Conservation (phyloP, 179 eudicot species). For the Silene coronaria region DNA sequence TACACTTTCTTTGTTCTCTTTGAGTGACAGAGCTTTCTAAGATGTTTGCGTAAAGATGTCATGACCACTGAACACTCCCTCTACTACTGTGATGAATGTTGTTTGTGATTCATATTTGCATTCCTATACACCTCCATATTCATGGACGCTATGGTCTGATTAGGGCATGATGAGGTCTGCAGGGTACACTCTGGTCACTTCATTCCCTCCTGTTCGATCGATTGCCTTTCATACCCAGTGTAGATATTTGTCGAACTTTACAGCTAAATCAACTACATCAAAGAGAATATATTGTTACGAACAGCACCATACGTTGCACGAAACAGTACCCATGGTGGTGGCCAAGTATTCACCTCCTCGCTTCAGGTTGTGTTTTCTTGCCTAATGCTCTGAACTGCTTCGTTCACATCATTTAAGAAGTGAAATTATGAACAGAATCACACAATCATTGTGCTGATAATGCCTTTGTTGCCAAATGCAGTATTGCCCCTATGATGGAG, state of each 20-base stretch:
- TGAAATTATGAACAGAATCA: background rate
- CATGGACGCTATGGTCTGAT: slow-evolving; percentile 44
- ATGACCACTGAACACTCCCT: too few relatives aligned
- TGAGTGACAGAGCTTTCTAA: background rate
- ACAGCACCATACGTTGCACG: slow-evolving; percentile 28
- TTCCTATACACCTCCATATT: slow-evolving; percentile 13
- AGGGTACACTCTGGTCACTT: slow-evolving; percentile 57
- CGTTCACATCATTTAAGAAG: background rate
- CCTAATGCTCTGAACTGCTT: slow-evolving; percentile 9
- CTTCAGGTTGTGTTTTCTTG: slow-evolving; percentile 50
- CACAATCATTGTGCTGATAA: background rate
- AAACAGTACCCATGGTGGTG: slow-evolving; percentile 50
- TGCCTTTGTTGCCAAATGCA: slow-evolving; percentile 20
- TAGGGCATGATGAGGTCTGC: slow-evolving; percentile 64
- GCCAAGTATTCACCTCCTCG: slow-evolving; percentile 66
- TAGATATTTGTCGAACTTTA: slow-evolving; percentile 33
- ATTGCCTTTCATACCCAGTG: slow-evolving; percentile 38
- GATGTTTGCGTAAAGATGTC: background rate
- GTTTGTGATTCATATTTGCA: slow-evolving; percentile 3
- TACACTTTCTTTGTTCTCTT: background rate
- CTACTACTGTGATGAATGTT: background rate
- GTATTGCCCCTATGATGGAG: slow-evolving; percentile 99
- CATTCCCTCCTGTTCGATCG: slow-evolving; percentile 52
- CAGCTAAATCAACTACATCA: slow-evolving; percentile 23
- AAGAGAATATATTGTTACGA: slow-evolving; percentile 33